Base-by-base conservation (phyloP, 2,329 filamentous ascomycete genomes). In the Aspergillus ochraceoroseus region DNA sequence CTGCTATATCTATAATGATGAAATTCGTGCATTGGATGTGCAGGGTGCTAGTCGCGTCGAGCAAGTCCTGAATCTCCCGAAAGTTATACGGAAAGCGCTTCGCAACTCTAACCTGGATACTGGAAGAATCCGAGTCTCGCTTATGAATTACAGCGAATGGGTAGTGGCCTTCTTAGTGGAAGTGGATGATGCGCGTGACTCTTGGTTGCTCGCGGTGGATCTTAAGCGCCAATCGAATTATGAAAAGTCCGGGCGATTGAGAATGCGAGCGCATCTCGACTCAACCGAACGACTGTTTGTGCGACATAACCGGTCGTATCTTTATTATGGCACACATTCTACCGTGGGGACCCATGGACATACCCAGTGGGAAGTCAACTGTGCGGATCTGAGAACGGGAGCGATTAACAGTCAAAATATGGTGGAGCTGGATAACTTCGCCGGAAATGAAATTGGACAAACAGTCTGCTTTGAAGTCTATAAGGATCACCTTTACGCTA, bases 401-500 rank as follows among this genome's bases (percentile, higher is more conserved):
- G 56, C 56, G n/a, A 72, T 70, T 63, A 56, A 71, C 13, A 57
- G 64, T 0, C 50, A 65, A 7, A 70, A 67, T 27, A 57, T 63
- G 4, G 56, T 82, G 4, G 66, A 77, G 22, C 64, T 86, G 2
- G 64, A 74, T 25, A 70, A 78, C 15, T 69, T 85, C 41, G 73
- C 76, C 29, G 83, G 82, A 1, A 73, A 70, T 12, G 82, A 85
- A 31, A 71, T 87, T 20, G 81, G 80, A 4, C 75, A 74, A 7
- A 80, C 77, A 0, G 69, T 85, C n/a, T 83, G 77, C 45, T 88
- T 89, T 54, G 82, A 85, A 45, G 75, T 88, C 12, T 70, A 84
- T 45, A 70, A 79, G 25, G 73, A 70, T 7, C 70, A 79, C 50
- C 79, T 89, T 27, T 88, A 88, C 51, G 81, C 75, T 0, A 64